These are phyloP conservation scores for Ophiostoma triangulosporum DNA, from an alignment of 2,329 filamentous ascomycete species.

Conservation along the genomic window DNA sequence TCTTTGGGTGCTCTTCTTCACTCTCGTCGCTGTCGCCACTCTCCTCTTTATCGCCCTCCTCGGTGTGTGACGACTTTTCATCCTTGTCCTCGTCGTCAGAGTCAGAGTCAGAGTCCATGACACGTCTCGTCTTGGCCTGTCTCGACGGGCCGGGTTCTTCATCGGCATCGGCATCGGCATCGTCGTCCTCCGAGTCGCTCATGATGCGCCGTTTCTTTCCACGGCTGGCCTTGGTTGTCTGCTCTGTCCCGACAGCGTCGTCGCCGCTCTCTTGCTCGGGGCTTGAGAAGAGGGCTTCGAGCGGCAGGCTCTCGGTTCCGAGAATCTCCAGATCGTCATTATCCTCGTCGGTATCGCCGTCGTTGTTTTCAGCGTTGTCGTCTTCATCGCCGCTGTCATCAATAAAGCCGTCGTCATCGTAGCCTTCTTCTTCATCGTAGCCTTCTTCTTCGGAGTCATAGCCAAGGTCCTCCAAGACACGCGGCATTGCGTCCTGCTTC, in stretches of 20 bases:
- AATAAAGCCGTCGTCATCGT: no score
- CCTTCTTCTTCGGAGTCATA: no score
- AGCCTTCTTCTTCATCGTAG: no score
- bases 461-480: no score
- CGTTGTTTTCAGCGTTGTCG: background rate
- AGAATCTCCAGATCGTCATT: background rate
- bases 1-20: background rate
- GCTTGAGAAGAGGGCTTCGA: constrained; percentile 9
- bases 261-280: constrained; percentile 2
- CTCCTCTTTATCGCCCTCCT: background rate
- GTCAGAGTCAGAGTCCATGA: background rate
- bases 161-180: background rate
- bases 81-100: background rate
- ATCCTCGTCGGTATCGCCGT: background rate
- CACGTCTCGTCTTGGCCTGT: background rate
- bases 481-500: no score
- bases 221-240: background rate
- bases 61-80: background rate
- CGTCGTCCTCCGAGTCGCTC: constrained; percentile 11
- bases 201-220: constrained; percentile 9
- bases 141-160: background rate
- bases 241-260: background rate
- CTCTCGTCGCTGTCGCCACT: background rate
- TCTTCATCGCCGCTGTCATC: background rate
- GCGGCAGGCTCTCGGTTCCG: background rate